A percentile compares a stretch with the other conserved stretches of the same genome.
Evolutionary conservation across 1,139 yeast genomes (phyloP).

Genomic region (Zygoascus sp.): DNA sequence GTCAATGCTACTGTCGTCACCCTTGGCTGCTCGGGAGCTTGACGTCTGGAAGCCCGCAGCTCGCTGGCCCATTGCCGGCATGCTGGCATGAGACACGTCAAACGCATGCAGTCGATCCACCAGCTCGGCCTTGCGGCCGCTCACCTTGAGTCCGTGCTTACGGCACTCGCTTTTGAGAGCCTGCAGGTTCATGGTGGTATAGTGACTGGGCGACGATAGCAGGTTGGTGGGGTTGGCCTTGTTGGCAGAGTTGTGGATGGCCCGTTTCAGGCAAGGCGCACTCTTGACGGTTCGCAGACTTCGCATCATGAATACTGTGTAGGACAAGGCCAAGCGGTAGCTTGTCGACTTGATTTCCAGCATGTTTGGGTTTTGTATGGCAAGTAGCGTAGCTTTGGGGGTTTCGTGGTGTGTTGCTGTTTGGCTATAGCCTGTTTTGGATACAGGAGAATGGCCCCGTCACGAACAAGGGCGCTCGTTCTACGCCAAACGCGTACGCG

Average conservation of each 20-base stretch:
- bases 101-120: constrained; percentile 43
- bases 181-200: constrained; percentile 42
- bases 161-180: constrained; percentile 52
- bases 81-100: constrained; percentile 29
- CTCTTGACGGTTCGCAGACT: constrained; percentile 14
- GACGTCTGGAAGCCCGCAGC: not conserved
- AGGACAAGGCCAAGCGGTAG: constrained; percentile 2
- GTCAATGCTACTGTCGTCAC: constrained; percentile 41
- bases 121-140: constrained; percentile 53
- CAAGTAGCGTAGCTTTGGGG: not conserved
- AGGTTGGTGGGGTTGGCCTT: constrained; percentile 34
- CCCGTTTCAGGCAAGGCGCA: constrained; percentile 14
- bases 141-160: constrained; percentile 49
- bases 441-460: not conserved
- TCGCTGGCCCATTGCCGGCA: not conserved
- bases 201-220: constrained; percentile 26
- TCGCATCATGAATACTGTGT: constrained; percentile 10
- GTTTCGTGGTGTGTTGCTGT: constrained; percentile 1
- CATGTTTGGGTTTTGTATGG: not conserved
- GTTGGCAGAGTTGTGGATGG: constrained; percentile 31
- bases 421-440: constrained; percentile 1
- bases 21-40: constrained; percentile 33
- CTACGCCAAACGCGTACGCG: too few relatives aligned
- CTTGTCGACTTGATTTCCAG: not conserved
- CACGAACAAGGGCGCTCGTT: not conserved